A percentile compares a stretch with the other conserved stretches of the same genome.
Evolutionary conservation across 306 rosid species (phyloP).

Genomic region (Quercus berberidifolia): DNA sequence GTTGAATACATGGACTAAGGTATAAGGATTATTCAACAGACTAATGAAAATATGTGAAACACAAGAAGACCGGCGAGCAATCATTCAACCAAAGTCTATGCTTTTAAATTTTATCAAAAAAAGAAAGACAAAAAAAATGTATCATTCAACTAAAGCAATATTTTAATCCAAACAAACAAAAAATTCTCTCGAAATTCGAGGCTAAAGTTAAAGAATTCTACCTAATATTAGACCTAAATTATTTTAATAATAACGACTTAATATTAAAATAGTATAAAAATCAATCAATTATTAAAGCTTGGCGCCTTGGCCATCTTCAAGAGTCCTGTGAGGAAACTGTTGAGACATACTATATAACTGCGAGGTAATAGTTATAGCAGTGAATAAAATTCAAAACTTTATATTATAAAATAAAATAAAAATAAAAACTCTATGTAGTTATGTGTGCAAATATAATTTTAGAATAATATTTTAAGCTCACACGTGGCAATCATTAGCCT

Average conservation of each 20-base stretch:
- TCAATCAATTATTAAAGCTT: slow-evolving; percentile 5
- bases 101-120: too few relatives aligned
- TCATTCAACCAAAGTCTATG: background rate
- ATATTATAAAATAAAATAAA: too few relatives aligned
- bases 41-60: slow-evolving; percentile 18
- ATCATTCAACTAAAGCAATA: slow-evolving; percentile 1
- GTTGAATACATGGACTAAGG: too few relatives aligned
- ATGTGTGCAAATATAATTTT: too few relatives aligned
- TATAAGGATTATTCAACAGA: slow-evolving; percentile 19
- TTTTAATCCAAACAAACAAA: slow-evolving; percentile 43
- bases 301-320: slow-evolving; percentile 16
- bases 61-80: slow-evolving; percentile 18
- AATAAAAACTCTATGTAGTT: too few relatives aligned
- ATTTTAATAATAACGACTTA: slow-evolving; percentile 25
- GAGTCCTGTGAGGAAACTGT: slow-evolving; percentile 1
- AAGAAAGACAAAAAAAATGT: too few relatives aligned
- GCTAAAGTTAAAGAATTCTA: slow-evolving; percentile 41
- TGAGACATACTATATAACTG: background rate
- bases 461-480: background rate
- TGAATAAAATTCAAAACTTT: background rate
- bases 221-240: slow-evolving; percentile 41
- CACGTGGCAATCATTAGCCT: background rate
- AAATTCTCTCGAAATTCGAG: slow-evolving; percentile 45
- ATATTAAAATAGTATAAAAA: slow-evolving; percentile 12
- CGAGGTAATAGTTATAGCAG: background rate